Evolutionary conservation across 352 stramenopile genomes (phyloP).

Genomic region (Phytophthora rubi): DNA sequence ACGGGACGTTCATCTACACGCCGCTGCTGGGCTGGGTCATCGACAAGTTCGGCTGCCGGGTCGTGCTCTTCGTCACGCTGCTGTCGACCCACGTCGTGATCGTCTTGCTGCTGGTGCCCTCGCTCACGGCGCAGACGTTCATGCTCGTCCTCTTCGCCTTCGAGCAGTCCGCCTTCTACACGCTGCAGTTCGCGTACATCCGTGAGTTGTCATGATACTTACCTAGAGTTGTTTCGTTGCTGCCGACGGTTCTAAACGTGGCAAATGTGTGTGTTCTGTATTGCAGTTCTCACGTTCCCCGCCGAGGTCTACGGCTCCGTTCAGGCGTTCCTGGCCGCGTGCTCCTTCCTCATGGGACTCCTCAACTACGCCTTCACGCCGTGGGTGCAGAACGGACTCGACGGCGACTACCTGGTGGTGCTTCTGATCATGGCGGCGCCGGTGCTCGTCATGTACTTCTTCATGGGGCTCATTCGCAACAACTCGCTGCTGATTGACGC

Average conservation of each 20-base stretch:
- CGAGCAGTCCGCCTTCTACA: slow-evolving; percentile 47
- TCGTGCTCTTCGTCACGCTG: slow-evolving; percentile 36
- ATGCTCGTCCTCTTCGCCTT: slow-evolving; percentile 43
- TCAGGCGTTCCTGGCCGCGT: slow-evolving; percentile 40
- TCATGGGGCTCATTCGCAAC: slow-evolving; percentile 33
- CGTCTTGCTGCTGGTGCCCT: slow-evolving; percentile 37
- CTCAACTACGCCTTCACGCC: slow-evolving; percentile 50
- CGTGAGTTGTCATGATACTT: background rate
- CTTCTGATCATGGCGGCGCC: slow-evolving; percentile 45
- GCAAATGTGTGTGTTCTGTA: background rate
- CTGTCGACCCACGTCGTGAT: slow-evolving; percentile 44
- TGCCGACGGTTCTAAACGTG: too few relatives aligned
- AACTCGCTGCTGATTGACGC: slow-evolving; percentile 1
- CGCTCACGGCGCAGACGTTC: slow-evolving; percentile 42
- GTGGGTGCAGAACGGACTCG: slow-evolving; percentile 42
- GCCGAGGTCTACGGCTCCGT: slow-evolving; percentile 46
- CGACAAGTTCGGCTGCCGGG: slow-evolving; percentile 40
- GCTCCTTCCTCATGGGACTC: slow-evolving; percentile 41
- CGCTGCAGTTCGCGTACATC: slow-evolving; percentile 55
- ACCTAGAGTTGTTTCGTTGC: background rate
- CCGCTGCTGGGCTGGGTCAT: slow-evolving; percentile 50
- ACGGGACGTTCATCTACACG: slow-evolving; percentile 52
- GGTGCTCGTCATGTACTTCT: slow-evolving; percentile 36
- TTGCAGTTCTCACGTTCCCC: slow-evolving; percentile 41
- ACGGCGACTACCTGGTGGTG: slow-evolving; percentile 40